Conservation (phyloP, 345 rosid species). For the Ceriops tagal region DNA sequence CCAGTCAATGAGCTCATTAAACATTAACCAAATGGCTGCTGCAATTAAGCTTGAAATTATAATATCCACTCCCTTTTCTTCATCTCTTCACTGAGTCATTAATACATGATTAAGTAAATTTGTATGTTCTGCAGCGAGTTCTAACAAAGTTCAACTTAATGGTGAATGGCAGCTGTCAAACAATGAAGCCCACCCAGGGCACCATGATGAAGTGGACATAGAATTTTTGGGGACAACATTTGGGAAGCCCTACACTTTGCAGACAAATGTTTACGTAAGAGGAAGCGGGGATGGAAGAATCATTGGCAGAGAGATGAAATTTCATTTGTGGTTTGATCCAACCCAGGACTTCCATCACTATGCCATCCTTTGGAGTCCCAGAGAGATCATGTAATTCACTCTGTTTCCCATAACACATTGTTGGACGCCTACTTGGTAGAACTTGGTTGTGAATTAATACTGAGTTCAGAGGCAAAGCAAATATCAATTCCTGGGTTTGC, state of each 20-base stretch:
- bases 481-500: too few relatives aligned
- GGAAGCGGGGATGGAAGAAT: constrained; percentile 94
- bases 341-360: constrained; percentile 75
- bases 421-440: too few relatives aligned
- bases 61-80: too few relatives aligned
- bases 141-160: background rate
- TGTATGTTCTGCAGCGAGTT: too few relatives aligned
- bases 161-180: constrained; percentile 64
- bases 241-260: constrained; percentile 89
- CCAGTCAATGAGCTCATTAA: background rate
- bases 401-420: too few relatives aligned
- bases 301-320: constrained; percentile 93
- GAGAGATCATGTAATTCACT: constrained; percentile 77
- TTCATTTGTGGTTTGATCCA: constrained; percentile 94
- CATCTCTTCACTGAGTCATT: too few relatives aligned
- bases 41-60: background rate
- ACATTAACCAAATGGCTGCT: too few relatives aligned
- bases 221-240: constrained; percentile 93
- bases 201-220: constrained; percentile 92
- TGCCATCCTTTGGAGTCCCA: constrained; percentile 89
- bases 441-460: too few relatives aligned
- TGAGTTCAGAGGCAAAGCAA: too few relatives aligned
- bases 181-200: constrained; percentile 79
- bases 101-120: too few relatives aligned
- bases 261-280: constrained; percentile 89